These are phyloP conservation scores for Canariomyces notabilis DNA, from an alignment of 2,329 filamentous ascomycete species.

Conservation along the genomic window DNA sequence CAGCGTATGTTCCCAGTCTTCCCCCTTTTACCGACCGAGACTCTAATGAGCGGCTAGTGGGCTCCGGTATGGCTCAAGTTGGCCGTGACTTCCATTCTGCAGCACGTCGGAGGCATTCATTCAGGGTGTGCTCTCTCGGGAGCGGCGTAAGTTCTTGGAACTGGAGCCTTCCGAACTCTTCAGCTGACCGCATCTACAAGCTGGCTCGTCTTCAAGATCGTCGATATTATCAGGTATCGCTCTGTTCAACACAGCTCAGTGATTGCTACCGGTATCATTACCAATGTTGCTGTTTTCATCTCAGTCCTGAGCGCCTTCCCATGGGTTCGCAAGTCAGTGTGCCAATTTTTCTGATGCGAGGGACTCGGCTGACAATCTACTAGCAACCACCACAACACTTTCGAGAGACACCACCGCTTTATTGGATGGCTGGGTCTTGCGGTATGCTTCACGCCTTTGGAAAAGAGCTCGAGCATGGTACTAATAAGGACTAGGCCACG, in stretches of 20 bases:
- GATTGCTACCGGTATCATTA: constrained; percentile 36
- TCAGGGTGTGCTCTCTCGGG: constrained; percentile 38
- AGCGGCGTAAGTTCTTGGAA: constrained; percentile 29
- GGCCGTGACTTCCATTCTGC: constrained; percentile 33
- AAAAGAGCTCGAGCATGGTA: background rate
- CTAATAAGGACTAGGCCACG: constrained; percentile 28
- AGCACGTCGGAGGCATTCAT: constrained; percentile 40
- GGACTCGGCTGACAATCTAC: background rate
- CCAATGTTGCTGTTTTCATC: constrained; percentile 34
- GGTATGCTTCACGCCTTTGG: constrained; percentile 21
- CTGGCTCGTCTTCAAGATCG: constrained; percentile 37
- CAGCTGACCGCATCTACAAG: constrained; percentile 24
- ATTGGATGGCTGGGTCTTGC: constrained; percentile 38
- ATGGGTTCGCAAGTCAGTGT: constrained; percentile 39
- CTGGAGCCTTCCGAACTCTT: background rate
- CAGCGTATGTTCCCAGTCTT: constrained; percentile 28
- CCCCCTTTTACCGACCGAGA: background rate
- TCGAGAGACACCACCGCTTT: constrained; percentile 39
- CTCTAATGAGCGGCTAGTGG: constrained; percentile 28
- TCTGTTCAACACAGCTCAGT: constrained; percentile 31
- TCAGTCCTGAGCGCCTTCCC: constrained; percentile 37
- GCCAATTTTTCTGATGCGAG: constrained; percentile 15
- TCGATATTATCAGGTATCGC: constrained; percentile 33
- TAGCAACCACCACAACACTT: constrained; percentile 38
- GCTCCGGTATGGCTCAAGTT: constrained; percentile 34